A percentile compares a stretch with the other conserved stretches of the same genome.
Conservation (phyloP, 1,139 yeast species). For the Meyerozyma guilliermondii region DNA sequence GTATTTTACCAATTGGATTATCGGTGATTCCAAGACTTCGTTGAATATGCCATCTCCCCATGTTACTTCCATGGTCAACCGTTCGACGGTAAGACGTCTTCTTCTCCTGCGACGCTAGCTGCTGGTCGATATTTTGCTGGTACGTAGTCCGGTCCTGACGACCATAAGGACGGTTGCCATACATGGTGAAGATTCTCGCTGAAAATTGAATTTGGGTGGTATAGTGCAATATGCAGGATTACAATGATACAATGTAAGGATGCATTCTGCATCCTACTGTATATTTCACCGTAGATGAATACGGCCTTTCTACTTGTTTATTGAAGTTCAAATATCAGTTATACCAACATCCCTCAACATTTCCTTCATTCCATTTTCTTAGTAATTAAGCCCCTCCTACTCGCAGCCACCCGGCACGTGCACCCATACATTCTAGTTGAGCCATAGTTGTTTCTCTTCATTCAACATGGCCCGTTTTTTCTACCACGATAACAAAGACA, state of each 20-base stretch:
- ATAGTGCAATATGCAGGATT: no score
- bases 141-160: slow-evolving; percentile 11
- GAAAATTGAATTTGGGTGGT: no score
- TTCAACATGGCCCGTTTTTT: slow-evolving; percentile 48
- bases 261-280: no score
- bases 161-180: slow-evolving; percentile 1
- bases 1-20: slow-evolving; percentile 48
- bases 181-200: background rate
- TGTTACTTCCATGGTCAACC: slow-evolving; percentile 82
- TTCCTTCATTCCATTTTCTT: no score
- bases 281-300: no score
- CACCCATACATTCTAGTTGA: background rate
- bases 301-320: no score
- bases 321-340: no score
- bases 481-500: slow-evolving; percentile 64
- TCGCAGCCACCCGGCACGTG: background rate
- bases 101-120: slow-evolving; percentile 41
- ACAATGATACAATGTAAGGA: no score
- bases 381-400: no score
- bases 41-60: slow-evolving; percentile 66
- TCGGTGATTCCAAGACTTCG: slow-evolving; percentile 48
- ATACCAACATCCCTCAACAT: no score
- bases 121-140: slow-evolving; percentile 39
- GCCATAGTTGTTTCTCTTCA: background rate
- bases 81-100: slow-evolving; percentile 70